Evolutionary conservation across 169 alveolate species (phyloP).

Genomic region (Cryptosporidium parvum): DNA sequence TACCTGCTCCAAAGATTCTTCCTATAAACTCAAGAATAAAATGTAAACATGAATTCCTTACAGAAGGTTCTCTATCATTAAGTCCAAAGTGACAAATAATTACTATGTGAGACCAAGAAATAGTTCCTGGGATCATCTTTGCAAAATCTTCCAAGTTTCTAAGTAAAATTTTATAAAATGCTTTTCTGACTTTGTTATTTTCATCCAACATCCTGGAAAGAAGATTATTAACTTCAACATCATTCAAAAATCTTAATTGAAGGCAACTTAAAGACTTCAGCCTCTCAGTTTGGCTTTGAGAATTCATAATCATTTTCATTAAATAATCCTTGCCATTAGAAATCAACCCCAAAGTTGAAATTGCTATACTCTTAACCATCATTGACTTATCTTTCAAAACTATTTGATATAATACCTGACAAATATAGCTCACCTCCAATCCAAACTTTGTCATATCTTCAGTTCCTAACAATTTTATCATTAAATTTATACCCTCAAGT

Average conservation of each 20-base stretch:
- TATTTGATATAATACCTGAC: not conserved
- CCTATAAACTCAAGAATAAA: constrained; percentile 25
- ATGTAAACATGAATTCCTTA: constrained; percentile 1
- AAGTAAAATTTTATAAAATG: constrained; percentile 14
- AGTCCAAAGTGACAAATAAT: constrained; percentile 60
- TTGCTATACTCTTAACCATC: constrained; percentile 23
- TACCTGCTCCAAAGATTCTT: constrained; percentile 31
- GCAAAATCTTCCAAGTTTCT: constrained; percentile 3
- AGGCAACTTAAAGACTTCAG: constrained; percentile 15
- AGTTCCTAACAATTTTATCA: not conserved
- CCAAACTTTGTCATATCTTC: not conserved
- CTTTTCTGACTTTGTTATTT: constrained; percentile 26
- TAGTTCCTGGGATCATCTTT: not conserved
- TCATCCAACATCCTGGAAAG: constrained; percentile 57
- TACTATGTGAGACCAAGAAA: constrained; percentile 51
- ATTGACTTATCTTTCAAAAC: constrained; percentile 39
- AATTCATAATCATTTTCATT: constrained; percentile 2
- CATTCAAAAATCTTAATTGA: constrained; percentile 4
- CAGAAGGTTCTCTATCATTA: constrained; percentile 25
- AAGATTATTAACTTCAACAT: not conserved
- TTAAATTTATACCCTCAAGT: constrained; percentile 13
- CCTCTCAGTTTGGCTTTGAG: constrained; percentile 16
- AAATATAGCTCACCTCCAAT: not conserved
- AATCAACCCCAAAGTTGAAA: constrained; percentile 32
- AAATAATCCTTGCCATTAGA: constrained; percentile 14